Base-by-base conservation (phyloP, 345 rosid species). In the Rhodamnia argentea region DNA sequence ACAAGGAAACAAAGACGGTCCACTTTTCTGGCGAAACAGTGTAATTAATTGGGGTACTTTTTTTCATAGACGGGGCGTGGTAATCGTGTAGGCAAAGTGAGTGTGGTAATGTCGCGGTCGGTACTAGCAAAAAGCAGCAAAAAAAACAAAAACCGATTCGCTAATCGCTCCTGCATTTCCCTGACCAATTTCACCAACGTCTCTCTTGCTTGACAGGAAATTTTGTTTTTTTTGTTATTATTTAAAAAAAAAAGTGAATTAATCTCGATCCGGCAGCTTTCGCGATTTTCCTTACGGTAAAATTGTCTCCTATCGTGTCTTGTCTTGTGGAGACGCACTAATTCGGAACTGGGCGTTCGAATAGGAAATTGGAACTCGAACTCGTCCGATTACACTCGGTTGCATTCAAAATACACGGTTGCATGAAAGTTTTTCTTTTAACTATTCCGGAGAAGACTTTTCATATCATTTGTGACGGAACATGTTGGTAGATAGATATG, bases 321-420 rank as follows among this genome's bases (percentile, higher is more conserved):
- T 29, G 75, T 14, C 12, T n/a, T n/a, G n/a, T n/a, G n/a, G n/a
- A n/a, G 1, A 20, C 13, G 0, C 5, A 23, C 76, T 29, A 29
- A 10, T 16, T 64, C 12, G 1, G 0, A 4, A 10, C 2, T 2
- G 0, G 16, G 2, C 8, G 12, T 16, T 64, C 20, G 1, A 1
- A 64, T 6, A 1, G 32, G 44, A 32, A 64, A 64, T 15, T 2
- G 1, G 12, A 32, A 64, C 23, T 29, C 5, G 1, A 29, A 15
- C 2, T 2, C 6, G 8, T 29, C 13, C 0, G 23, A 32, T 64
- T 32, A 64, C 1, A 0, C 8, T 53, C 22, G 6, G 16, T 53
- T 2, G 7, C 0, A 6, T 22, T 7, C 3, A 55, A 20, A 7
- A 55, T 55, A 7, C 4, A 0, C 4, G 2, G 20, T 22, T 1